phyloP scores from a whole-genome alignment of 2,329 filamentous ascomycete species.

The Aspergillus sp. region DNA sequence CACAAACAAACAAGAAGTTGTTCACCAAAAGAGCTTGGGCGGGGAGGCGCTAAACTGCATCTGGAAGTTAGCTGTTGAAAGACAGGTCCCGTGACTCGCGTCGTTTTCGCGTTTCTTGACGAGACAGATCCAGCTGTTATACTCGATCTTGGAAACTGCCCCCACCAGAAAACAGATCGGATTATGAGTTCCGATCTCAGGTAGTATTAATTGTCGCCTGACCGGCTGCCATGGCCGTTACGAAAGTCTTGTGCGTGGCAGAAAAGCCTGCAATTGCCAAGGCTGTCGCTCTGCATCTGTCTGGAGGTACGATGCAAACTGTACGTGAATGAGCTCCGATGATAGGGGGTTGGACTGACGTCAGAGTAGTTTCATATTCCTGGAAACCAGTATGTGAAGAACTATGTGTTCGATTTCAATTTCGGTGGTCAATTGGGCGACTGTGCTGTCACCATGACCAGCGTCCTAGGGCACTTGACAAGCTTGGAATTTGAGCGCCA shows the following conservation, averaged over 20 bases:
- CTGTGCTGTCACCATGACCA: slow-evolving; percentile 89
- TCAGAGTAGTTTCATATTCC: slow-evolving; percentile 62
- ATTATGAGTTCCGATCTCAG: background rate
- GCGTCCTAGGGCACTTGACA: slow-evolving; percentile 84
- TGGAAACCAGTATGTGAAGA: slow-evolving; percentile 79
- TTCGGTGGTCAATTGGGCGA: slow-evolving; percentile 78
- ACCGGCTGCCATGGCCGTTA: slow-evolving; percentile 13
- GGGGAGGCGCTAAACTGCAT: slow-evolving; percentile 1
- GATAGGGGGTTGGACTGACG: slow-evolving; percentile 18
- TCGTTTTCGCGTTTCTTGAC: slow-evolving; percentile 20
- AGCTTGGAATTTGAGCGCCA: slow-evolving; percentile 71
- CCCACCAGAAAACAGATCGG: background rate
- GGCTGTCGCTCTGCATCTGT: slow-evolving; percentile 85
- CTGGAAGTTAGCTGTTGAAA: background rate
- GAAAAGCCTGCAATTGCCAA: slow-evolving; percentile 95
- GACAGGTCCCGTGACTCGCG: slow-evolving; percentile 12
- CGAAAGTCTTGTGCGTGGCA: slow-evolving; percentile 70
- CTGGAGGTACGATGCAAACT: slow-evolving; percentile 69
- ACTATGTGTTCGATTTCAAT: slow-evolving; percentile 87
- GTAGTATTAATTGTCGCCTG: background rate
- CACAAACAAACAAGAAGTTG: background rate
- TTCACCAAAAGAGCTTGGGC: background rate
- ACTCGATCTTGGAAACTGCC: background rate
- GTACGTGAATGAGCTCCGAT: slow-evolving; percentile 51
- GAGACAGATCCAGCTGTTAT: background rate